Evolutionary conservation across 192 early-diverging fungal genomes (phyloP).

Genomic region (Diversispora eburnea): DNA sequence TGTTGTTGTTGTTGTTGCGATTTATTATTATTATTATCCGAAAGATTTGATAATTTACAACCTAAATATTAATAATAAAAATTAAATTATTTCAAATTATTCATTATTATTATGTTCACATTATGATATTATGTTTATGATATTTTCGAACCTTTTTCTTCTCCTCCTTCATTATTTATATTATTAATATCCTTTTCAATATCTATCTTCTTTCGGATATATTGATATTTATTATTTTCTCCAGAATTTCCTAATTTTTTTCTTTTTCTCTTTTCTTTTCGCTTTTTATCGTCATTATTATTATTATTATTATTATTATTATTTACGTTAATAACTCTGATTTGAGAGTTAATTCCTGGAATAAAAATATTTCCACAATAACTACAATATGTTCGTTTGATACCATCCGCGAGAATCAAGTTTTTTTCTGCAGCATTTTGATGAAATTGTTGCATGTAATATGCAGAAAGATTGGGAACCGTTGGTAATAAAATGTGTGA

Average conservation of each 20-base stretch:
- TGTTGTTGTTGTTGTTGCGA: constrained; percentile 5
- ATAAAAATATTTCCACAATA: constrained; percentile 47
- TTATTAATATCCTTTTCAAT: no score
- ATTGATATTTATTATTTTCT: background rate
- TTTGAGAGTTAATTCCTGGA: constrained; percentile 40
- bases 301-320: constrained; percentile 26
- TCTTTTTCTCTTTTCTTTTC: constrained; percentile 5
- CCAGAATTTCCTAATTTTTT: background rate
- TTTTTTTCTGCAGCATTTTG: constrained; percentile 33
- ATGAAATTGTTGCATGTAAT: constrained; percentile 47
- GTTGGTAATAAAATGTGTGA: constrained; percentile 35
- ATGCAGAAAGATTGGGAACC: constrained; percentile 39
- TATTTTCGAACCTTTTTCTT: no score
- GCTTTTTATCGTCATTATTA: constrained; percentile 26
- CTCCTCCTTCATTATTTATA: no score
- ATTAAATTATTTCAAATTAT: no score
- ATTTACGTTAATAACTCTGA: constrained; percentile 33
- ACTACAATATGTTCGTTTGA: constrained; percentile 38
- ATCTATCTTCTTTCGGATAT: background rate
- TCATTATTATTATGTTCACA: no score
- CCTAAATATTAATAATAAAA: no score
- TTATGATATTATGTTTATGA: no score
- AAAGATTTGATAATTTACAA: no score
- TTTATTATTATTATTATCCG: no score
- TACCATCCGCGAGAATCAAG: constrained; percentile 41